Conservation (phyloP, 2,329 filamentous ascomycete genomes). For the Biscogniauxia sp. region DNA sequence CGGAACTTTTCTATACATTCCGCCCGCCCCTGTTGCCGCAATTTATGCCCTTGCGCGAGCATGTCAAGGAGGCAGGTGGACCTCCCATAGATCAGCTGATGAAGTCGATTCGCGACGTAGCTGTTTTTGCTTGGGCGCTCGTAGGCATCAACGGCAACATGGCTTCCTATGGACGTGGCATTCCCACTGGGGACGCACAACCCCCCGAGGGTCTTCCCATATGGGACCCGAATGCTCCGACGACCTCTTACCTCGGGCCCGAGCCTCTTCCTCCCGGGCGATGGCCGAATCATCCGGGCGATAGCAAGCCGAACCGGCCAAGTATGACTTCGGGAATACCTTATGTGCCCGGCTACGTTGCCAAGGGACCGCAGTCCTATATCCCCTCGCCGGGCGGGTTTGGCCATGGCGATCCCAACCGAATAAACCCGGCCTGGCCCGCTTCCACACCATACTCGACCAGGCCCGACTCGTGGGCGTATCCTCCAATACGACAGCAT, state of each 20-base stretch:
- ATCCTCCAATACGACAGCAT: slow-evolving; percentile 14
- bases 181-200: slow-evolving; percentile 60
- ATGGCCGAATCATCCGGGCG: slow-evolving; percentile 19
- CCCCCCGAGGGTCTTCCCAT: slow-evolving; percentile 59
- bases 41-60: slow-evolving; percentile 44
- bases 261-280: slow-evolving; percentile 35
- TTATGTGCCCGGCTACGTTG: slow-evolving; percentile 12
- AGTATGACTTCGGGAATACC: slow-evolving; percentile 5
- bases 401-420: slow-evolving; percentile 10
- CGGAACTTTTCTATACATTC: slow-evolving; percentile 43
- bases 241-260: slow-evolving; percentile 33
- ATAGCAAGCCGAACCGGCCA: slow-evolving; percentile 10
- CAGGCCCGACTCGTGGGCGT: slow-evolving; percentile 14
- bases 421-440: slow-evolving; percentile 18
- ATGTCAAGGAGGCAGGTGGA: slow-evolving; percentile 47
- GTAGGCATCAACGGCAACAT: slow-evolving; percentile 77
- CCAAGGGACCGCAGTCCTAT: slow-evolving; percentile 16
- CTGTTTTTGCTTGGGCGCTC: slow-evolving; percentile 83
- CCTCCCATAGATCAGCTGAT: slow-evolving; percentile 65
- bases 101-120: slow-evolving; percentile 77
- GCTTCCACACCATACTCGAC: slow-evolving; percentile 3
- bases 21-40: slow-evolving; percentile 42
- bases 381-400: slow-evolving; percentile 10
- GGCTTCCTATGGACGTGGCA: slow-evolving; percentile 61
- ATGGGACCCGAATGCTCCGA: slow-evolving; percentile 49